Conservation (phyloP, 495 filamentous ascomycete species). For the Lasiosphaeria miniovina region DNA sequence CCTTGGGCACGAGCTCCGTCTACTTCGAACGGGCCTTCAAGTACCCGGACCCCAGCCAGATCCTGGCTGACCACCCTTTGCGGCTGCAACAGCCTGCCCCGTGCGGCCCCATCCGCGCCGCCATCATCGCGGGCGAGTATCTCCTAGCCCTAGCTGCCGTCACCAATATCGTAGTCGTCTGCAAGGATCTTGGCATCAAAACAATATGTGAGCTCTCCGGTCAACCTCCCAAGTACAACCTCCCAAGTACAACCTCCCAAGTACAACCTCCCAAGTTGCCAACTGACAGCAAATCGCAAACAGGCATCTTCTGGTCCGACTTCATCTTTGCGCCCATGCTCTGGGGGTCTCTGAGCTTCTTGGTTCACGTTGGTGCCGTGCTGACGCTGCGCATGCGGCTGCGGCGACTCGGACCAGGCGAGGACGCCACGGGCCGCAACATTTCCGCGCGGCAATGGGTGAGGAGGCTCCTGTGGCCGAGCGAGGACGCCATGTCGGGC, state of each 20-base stretch:
- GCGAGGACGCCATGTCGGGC: no score
- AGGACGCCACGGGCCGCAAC: background rate
- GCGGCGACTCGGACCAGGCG: conserved; percentile 1
- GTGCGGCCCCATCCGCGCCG: background rate
- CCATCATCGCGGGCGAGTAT: conserved; percentile 11
- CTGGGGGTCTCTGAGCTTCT: conserved; percentile 13
- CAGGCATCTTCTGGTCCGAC: conserved; percentile 8
- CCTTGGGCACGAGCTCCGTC: conserved; percentile 19
- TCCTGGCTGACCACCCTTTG: background rate
- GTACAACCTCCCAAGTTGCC: no score
- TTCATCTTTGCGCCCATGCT: conserved; percentile 12
- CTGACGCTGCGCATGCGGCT: conserved; percentile 13
- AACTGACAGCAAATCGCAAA: no score
- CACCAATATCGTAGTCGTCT: conserved; percentile 12
- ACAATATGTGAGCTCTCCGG: background rate
- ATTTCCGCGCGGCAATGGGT: background rate
- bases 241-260: no score
- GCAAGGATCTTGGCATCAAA: conserved; percentile 11
- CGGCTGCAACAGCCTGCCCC: no score
- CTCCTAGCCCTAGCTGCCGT: conserved; percentile 6
- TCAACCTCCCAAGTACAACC: no score
- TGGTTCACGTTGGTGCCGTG: conserved; percentile 8
- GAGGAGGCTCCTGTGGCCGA: no score
- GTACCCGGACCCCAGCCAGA: conserved; percentile 8
- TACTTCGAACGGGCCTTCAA: conserved; percentile 20